Evolutionary conservation across 768 basidiomycete species (phyloP).

Genomic region (Tephrocybe sp.): DNA sequence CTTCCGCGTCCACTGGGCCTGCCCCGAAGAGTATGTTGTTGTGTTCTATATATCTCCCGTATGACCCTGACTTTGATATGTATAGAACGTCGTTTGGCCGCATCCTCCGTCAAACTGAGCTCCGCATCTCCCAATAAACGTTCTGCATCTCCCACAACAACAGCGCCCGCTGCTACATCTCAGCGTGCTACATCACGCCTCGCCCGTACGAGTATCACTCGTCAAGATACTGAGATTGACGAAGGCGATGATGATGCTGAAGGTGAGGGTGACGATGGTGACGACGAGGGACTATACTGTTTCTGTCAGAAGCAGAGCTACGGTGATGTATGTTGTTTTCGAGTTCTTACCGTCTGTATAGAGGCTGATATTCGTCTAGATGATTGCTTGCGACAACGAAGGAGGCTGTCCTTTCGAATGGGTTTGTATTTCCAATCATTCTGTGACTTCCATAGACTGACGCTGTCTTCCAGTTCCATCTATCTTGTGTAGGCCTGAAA

Average conservation of each 20-base stretch:
- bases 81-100: conserved; percentile 39
- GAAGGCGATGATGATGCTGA: conserved; percentile 41
- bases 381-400: conserved; percentile 74
- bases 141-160: conserved; percentile 42
- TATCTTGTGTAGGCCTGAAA: conserved; percentile 56
- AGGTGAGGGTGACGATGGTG: conserved; percentile 39
- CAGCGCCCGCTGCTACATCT: conserved; percentile 22
- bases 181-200: conserved; percentile 43
- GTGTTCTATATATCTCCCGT: neutral
- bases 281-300: conserved; percentile 48
- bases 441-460: neutral
- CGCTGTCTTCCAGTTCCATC: conserved; percentile 46
- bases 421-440: conserved; percentile 36
- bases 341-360: neutral
- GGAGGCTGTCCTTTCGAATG: conserved; percentile 67
- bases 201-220: conserved; percentile 41
- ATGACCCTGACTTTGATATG: neutral
- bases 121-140: conserved; percentile 35
- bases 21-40: conserved; percentile 39
- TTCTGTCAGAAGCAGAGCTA: conserved; percentile 51
- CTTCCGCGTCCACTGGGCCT: conserved; percentile 24
- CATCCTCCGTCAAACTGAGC: conserved; percentile 41
- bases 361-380: conserved; percentile 28
- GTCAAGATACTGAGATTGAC: conserved; percentile 30
- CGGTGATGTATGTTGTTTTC: conserved; percentile 37